Percentiles rank a stretch among this genome's conserved stretches.
These are phyloP conservation scores for Gnomoniopsis sp. DNA, from an alignment of 2,329 filamentous ascomycete genomes.

Conservation along the genomic window DNA sequence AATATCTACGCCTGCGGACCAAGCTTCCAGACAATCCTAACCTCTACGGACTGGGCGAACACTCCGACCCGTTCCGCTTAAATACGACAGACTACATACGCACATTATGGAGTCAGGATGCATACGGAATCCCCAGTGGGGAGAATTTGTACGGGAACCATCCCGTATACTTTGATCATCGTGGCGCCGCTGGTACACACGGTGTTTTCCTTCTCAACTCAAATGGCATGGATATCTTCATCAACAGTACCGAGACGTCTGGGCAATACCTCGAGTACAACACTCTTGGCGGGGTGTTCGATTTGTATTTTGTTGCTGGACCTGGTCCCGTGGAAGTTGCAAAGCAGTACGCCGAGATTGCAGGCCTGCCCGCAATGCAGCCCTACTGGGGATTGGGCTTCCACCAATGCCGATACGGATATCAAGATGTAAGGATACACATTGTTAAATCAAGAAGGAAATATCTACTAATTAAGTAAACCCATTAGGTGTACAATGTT, in stretches of 20 bases:
- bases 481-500: slow-evolving; percentile 47
- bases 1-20: slow-evolving; percentile 72
- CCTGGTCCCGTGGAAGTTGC: slow-evolving; percentile 56
- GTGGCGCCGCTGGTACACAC: slow-evolving; percentile 51
- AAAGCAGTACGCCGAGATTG: slow-evolving; percentile 55
- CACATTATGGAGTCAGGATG: slow-evolving; percentile 67
- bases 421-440: slow-evolving; percentile 43
- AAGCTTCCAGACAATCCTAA: slow-evolving; percentile 65
- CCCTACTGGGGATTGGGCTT: slow-evolving; percentile 63
- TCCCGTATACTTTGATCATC: slow-evolving; percentile 73
- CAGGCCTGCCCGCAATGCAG: slow-evolving; percentile 56
- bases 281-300: slow-evolving; percentile 70
- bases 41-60: slow-evolving; percentile 77
- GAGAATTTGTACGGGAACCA: slow-evolving; percentile 71
- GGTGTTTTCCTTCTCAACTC: slow-evolving; percentile 70
- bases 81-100: slow-evolving; percentile 67
- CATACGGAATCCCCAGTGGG: slow-evolving; percentile 56
- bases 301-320: slow-evolving; percentile 65
- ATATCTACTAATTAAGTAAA: too few species aligned
- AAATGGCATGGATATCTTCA: slow-evolving; percentile 74
- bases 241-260: slow-evolving; percentile 57
- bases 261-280: slow-evolving; percentile 78
- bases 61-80: slow-evolving; percentile 67
- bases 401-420: slow-evolving; percentile 64
- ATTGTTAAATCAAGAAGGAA: too few species aligned